Evolutionary conservation across 768 basidiomycete species (phyloP), one percentile per base, ranked within the genome.

Genomic region (Tricholoma terreum): DNA sequence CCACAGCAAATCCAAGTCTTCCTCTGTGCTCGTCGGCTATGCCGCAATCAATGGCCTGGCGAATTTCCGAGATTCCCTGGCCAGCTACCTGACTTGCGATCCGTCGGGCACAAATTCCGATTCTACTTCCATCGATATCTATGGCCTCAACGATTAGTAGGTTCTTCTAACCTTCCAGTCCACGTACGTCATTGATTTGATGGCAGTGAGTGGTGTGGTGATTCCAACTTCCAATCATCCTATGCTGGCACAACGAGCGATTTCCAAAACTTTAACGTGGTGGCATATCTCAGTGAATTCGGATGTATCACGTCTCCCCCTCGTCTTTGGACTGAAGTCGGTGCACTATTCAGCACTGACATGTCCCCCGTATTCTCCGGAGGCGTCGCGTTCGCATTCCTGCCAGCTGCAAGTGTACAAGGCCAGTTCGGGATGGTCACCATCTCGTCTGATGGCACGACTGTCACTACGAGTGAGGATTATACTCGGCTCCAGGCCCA

Each of bases 201-300:
- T 62, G 27, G 49, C 63, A 94, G 93, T 65, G 81, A 86, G 62
- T 94, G 89, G 89, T 94, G 92, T 69, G 93, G 92, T 38, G 73
- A 80, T 59, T 82, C 83, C 4, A 82, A 74, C 9, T 84, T 84
- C 67, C 64, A 80, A 53, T 69, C 69, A 8, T 76, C 83, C 4
- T 93, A 90, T 70, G 78, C 82, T 48, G 70, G 62, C 31, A 80
- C 78, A 48, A 82, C 84, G 17, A 71, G 67, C 33, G 77, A 81
- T 17, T 92, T 82, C 65, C 77, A 81, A 19, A 71, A 77, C 58
- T 88, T 84, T 70, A 90, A 90, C 57, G 82, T 95, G 24, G 84
- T 84, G 1, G 91, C 92, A 8, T 95, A 96, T 77, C 92, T 96
- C 75, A 89, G 90, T 67, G 92, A 93, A 79, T 96, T 82, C 54